phyloP scores from a whole-genome alignment of 1,139 yeast genomes.

The Arxiozyma slooffiae region DNA sequence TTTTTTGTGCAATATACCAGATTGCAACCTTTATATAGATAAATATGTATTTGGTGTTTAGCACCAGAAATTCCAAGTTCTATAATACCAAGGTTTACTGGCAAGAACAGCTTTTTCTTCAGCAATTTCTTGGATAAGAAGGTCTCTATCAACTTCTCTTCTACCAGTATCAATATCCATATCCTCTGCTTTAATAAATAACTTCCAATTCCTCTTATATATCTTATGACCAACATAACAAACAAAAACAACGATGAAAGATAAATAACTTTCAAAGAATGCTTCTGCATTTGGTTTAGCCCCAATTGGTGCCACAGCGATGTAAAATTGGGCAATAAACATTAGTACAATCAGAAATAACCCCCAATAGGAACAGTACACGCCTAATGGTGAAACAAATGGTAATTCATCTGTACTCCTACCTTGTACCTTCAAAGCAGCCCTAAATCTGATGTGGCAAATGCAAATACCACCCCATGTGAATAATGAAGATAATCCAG shows the following conservation, averaged over 20 bases:
- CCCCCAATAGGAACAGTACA: constrained; percentile 46
- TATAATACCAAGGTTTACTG: constrained; percentile 44
- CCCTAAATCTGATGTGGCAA: constrained; percentile 57
- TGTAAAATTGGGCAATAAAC: constrained; percentile 42
- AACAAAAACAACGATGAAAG: constrained; percentile 50
- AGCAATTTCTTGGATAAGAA: constrained; percentile 55
- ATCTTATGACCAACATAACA: constrained; percentile 50
- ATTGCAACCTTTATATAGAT: background rate
- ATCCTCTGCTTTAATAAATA: constrained; percentile 42
- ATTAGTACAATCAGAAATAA: constrained; percentile 40
- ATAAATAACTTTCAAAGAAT: constrained; percentile 56
- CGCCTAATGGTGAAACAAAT: constrained; percentile 46
- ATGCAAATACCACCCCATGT: constrained; percentile 61
- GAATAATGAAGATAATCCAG: constrained; percentile 56
- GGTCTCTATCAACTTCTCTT: constrained; percentile 58
- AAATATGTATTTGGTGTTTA: constrained; percentile 7
- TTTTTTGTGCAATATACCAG: background rate
- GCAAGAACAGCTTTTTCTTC: constrained; percentile 53
- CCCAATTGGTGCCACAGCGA: constrained; percentile 60
- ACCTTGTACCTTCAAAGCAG: constrained; percentile 49
- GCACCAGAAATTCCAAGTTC: constrained; percentile 53
- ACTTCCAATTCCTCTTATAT: constrained; percentile 47
- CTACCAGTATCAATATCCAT: constrained; percentile 68
- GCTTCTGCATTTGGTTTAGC: constrained; percentile 39
- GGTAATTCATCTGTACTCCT: constrained; percentile 47